phyloP scores from a whole-genome alignment of 2,329 filamentous ascomycete genomes.

The Ceratocystiopsis minuta region DNA sequence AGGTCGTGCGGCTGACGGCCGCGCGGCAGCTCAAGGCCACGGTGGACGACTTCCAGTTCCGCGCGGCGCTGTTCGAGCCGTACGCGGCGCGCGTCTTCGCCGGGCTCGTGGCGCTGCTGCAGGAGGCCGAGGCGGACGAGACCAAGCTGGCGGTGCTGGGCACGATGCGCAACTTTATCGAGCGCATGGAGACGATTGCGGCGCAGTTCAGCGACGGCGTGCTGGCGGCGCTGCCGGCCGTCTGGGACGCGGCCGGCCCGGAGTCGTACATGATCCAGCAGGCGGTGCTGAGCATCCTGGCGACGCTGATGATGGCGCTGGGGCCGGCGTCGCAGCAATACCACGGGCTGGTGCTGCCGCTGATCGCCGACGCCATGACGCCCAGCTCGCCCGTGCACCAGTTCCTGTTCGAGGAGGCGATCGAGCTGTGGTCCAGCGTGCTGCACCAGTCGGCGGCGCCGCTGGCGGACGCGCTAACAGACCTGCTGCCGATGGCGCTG shows the following conservation, averaged over 20 bases:
- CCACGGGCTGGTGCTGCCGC: slow-evolving; percentile 61
- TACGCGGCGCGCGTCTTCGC: slow-evolving; percentile 58
- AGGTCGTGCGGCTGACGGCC: slow-evolving; percentile 81
- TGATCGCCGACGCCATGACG: slow-evolving; percentile 65
- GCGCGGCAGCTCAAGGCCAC: slow-evolving; percentile 68
- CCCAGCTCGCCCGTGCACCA: slow-evolving; percentile 56
- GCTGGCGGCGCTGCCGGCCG: slow-evolving; percentile 56
- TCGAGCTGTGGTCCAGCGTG: slow-evolving; percentile 75
- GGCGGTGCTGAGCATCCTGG: slow-evolving; percentile 69
- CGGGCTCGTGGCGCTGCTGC: slow-evolving; percentile 58
- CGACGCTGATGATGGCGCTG: slow-evolving; percentile 74
- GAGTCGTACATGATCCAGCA: slow-evolving; percentile 91
- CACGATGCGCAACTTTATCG: slow-evolving; percentile 65
- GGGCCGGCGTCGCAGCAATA: slow-evolving; percentile 60
- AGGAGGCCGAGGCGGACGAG: slow-evolving; percentile 64
- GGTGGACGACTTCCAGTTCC: slow-evolving; percentile 72
- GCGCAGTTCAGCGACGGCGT: slow-evolving; percentile 58
- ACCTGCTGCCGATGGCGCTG: slow-evolving; percentile 43
- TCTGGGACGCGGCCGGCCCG: slow-evolving; percentile 67
- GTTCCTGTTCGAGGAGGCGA: slow-evolving; percentile 77
- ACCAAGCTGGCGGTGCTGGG: slow-evolving; percentile 82
- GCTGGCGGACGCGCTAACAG: slow-evolving; percentile 40
- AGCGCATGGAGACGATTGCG: slow-evolving; percentile 60
- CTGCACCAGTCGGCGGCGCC: slow-evolving; percentile 47
- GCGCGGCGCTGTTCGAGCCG: slow-evolving; percentile 53